These are phyloP conservation scores for Metarhizium sp. DNA, from an alignment of 2,329 filamentous ascomycete genomes.

Conservation along the genomic window DNA sequence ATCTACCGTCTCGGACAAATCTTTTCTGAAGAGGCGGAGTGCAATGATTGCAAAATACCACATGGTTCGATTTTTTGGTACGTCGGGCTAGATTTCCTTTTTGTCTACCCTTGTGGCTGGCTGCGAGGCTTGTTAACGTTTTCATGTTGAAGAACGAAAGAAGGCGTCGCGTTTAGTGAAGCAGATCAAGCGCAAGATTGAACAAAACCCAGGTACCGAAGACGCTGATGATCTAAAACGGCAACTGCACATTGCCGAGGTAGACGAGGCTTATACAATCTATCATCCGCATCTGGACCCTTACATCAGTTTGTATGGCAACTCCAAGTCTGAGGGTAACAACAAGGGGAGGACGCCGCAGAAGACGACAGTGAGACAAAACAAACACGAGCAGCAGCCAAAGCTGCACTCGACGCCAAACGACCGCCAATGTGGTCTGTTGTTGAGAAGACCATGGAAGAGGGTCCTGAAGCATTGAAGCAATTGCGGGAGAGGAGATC, in stretches of 20 bases:
- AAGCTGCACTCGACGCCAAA: slow-evolving; percentile 33
- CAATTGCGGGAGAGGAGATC: slow-evolving; percentile 43
- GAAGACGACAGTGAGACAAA: slow-evolving; percentile 27
- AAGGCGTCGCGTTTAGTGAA: slow-evolving; percentile 61
- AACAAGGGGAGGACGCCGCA: slow-evolving; percentile 27
- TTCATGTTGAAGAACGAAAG: slow-evolving; percentile 48
- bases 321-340: slow-evolving; percentile 20
- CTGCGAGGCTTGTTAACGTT: slow-evolving; percentile 6
- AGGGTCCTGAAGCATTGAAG: slow-evolving; percentile 42
- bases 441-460: slow-evolving; percentile 55
- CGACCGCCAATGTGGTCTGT: slow-evolving; percentile 56
- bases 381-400: slow-evolving; percentile 25
- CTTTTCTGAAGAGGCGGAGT: slow-evolving; percentile 51
- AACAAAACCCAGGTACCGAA: slow-evolving; percentile 38
- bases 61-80: slow-evolving; percentile 79
- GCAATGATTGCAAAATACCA: slow-evolving; percentile 73
- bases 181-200: slow-evolving; percentile 50
- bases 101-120: background rate
- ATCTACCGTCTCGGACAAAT: slow-evolving; percentile 50
- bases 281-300: slow-evolving; percentile 62
- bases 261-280: slow-evolving; percentile 67
- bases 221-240: slow-evolving; percentile 42
- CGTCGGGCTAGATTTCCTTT: background rate
- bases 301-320: slow-evolving; percentile 57
- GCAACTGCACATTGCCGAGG: slow-evolving; percentile 58